Evolutionary conservation across 768 basidiomycete species (phyloP).

Genomic region (Auriscalpium microsporum): DNA sequence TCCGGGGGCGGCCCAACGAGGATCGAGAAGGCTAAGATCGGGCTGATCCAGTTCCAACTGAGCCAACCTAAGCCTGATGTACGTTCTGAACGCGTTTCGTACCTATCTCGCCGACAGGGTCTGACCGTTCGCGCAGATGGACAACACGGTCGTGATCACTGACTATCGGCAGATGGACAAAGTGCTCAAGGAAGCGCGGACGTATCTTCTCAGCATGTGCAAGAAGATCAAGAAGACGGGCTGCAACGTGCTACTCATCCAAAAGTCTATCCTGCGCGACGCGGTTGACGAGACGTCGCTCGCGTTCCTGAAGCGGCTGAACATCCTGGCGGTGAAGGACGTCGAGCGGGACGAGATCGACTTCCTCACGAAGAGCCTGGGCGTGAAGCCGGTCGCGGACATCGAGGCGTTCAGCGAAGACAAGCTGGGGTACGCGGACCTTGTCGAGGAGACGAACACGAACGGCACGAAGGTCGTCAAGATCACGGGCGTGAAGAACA

Average conservation of each 20-base stretch:
- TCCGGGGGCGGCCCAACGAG: constrained; percentile 89
- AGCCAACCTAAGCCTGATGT: constrained; percentile 97
- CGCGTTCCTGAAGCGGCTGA: constrained; percentile 93
- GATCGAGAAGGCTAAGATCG: constrained; percentile 98
- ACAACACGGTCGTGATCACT: constrained; percentile 98
- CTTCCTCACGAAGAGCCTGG: constrained; percentile 90
- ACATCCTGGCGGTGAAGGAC: constrained; percentile 94
- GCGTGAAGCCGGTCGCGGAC: constrained; percentile 93
- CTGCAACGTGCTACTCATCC: constrained; percentile 97
- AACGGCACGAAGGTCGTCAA: constrained; percentile 86
- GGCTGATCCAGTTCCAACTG: constrained; percentile 95
- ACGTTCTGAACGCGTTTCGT: constrained; percentile 21
- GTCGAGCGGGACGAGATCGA: constrained; percentile 98
- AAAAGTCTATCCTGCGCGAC: constrained; percentile 98
- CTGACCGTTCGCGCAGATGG: constrained; percentile 60
- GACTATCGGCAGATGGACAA: constrained; percentile 99
- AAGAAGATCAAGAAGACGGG: constrained; percentile 99
- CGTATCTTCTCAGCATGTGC: constrained; percentile 95
- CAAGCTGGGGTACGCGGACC: constrained; percentile 93
- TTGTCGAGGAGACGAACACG: constrained; percentile 82
- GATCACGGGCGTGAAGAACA: constrained; percentile 91
- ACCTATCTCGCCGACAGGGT: background rate
- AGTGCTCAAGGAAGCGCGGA: constrained; percentile 97
- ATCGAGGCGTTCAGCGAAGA: constrained; percentile 97
- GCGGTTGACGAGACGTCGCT: constrained; percentile 98